A percentile compares a stretch with the other conserved stretches of the same genome.
Conservation (phyloP, 352 stramenopile species). For the Phytophthora brassicae region DNA sequence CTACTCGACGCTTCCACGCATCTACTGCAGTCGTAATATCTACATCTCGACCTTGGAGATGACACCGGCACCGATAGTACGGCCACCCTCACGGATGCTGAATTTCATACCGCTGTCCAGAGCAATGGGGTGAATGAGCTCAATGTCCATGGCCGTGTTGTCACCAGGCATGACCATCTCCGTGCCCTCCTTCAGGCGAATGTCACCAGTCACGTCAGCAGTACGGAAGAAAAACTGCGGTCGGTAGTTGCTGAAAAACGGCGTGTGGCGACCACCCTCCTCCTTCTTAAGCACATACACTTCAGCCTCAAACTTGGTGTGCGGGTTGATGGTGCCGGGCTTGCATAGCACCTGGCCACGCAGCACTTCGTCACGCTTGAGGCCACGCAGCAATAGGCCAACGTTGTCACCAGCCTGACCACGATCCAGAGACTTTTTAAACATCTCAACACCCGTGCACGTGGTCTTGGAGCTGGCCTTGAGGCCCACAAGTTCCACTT, state of each 20-base stretch:
- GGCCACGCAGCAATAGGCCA: conserved; percentile 90
- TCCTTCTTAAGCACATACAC: conserved; percentile 97
- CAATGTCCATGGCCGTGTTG: conserved; percentile 92
- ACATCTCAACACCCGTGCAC: conserved; percentile 96
- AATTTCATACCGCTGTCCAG: conserved; percentile 94
- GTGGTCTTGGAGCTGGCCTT: conserved; percentile 47
- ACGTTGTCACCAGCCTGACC: conserved; percentile 96
- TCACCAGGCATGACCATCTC: conserved; percentile 98
- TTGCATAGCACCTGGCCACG: conserved; percentile 90
- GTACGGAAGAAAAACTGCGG: conserved; percentile 98
- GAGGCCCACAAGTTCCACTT: conserved; percentile 54
- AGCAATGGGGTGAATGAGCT: conserved; percentile 92
- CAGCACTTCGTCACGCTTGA: conserved; percentile 94
- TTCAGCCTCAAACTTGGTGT: conserved; percentile 95
- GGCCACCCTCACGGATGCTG: conserved; percentile 95
- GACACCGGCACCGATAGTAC: conserved; percentile 95
- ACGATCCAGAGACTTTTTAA: conserved; percentile 94
- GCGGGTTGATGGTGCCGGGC: conserved; percentile 84
- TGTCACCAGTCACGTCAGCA: conserved; percentile 93
- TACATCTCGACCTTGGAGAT: conserved; percentile 91
- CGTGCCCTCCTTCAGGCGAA: conserved; percentile 80
- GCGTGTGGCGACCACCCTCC: conserved; percentile 95
- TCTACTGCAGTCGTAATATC: conserved; percentile 27
- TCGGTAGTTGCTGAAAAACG: conserved; percentile 97
- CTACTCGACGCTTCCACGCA: conserved; percentile 14